Conservation (phyloP, 805 yeast species). For the Wickerhamomyces silvicola region DNA sequence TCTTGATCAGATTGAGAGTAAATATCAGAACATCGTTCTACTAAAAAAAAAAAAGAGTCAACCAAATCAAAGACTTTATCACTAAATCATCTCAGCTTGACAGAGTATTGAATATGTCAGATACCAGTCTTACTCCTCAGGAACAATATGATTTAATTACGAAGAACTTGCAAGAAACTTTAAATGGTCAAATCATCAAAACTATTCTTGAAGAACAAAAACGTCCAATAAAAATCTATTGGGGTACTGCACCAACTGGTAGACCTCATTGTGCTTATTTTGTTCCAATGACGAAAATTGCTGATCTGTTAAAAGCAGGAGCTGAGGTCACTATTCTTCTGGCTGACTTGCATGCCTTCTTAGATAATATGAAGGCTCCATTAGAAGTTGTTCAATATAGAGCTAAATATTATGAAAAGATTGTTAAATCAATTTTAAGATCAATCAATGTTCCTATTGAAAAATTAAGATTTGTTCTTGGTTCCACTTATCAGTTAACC, state of each 20-base stretch:
- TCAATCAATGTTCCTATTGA: conserved; percentile 92
- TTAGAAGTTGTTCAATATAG: conserved; percentile 84
- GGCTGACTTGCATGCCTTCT: conserved; percentile 94
- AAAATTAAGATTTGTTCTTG: conserved; percentile 73
- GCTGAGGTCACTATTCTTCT: conserved; percentile 86
- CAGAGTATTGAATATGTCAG: conserved; percentile 8
- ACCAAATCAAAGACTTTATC: no score
- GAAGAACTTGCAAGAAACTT: conserved; percentile 83
- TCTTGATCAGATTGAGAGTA: no score
- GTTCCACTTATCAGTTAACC: conserved; percentile 82
- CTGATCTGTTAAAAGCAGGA: conserved; percentile 92
- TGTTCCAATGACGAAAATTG: conserved; percentile 95
- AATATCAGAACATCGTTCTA: no score
- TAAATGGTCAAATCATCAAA: conserved; percentile 82
- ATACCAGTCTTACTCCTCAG: conserved; percentile 37
- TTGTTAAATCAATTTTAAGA: conserved; percentile 77
- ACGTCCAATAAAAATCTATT: conserved; percentile 81
- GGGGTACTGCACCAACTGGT: conserved; percentile 99
- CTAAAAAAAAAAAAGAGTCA: no score
- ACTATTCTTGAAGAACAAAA: conserved; percentile 74
- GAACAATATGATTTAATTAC: conserved; percentile 73
- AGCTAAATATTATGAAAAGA: conserved; percentile 80
- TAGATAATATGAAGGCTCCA: conserved; percentile 98
- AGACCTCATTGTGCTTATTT: conserved; percentile 98
- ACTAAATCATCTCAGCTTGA: no score